These are phyloP conservation scores for Metschnikowia baotianmanensis DNA, from an alignment of 805 yeast species.

Conservation along the genomic window DNA sequence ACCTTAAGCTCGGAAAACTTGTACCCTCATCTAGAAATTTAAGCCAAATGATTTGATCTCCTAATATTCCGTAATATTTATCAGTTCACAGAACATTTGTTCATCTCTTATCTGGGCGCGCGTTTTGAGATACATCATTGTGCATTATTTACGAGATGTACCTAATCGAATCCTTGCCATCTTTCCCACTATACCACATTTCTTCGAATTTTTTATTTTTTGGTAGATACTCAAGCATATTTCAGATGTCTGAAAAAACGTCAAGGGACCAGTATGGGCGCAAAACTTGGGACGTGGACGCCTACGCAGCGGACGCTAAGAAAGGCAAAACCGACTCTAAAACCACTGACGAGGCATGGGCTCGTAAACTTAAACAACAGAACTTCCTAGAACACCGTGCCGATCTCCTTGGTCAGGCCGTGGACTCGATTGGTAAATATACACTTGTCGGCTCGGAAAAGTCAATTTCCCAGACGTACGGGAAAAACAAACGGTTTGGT, in stretches of 20 bases:
- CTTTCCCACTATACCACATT: too few relatives aligned
- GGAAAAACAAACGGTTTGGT: constrained; percentile 65
- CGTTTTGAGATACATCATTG: background rate
- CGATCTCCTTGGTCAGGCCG: constrained; percentile 29
- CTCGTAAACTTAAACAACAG: constrained; percentile 3
- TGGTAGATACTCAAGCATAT: background rate
- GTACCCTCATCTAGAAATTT: too few relatives aligned
- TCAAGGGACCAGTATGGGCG: constrained; percentile 55
- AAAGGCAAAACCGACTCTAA: constrained; percentile 13
- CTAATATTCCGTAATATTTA: too few relatives aligned
- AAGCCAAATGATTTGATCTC: too few relatives aligned
- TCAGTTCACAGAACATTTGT: too few relatives aligned
- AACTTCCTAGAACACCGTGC: constrained; percentile 29
- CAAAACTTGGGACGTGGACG: constrained; percentile 70
- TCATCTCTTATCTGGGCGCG: too few relatives aligned
- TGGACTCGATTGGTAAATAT: constrained; percentile 33
- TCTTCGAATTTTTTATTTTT: background rate
- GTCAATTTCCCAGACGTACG: constrained; percentile 19
- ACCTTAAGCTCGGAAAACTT: too few relatives aligned
- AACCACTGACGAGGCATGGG: constrained; percentile 3
- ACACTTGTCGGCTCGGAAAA: constrained; percentile 30
- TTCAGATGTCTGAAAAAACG: constrained; percentile 22
- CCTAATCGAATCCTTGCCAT: too few relatives aligned
- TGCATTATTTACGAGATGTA: background rate
- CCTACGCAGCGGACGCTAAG: constrained; percentile 51